Conservation (phyloP, 1,284 basidiomycete genomes). For the Athelia psychrophila region DNA sequence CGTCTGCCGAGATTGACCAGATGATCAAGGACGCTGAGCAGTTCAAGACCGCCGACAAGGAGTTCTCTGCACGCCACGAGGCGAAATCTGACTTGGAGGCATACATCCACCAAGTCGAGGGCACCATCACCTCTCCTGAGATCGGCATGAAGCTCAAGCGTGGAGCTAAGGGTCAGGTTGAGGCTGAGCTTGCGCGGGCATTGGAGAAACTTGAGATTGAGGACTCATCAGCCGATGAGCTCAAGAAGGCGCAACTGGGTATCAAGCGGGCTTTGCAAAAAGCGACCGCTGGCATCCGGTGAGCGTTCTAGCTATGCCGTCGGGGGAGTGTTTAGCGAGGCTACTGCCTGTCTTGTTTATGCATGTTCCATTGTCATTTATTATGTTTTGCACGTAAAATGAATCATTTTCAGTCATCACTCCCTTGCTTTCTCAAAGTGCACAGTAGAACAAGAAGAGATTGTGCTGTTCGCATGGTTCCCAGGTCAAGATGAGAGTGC, state of each 20-base stretch:
- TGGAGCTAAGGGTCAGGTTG: slow-evolving; percentile 89
- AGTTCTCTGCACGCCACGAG: slow-evolving; percentile 94
- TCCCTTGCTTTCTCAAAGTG: background rate
- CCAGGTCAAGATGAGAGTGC: slow-evolving; percentile 37
- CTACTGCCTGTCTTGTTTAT: background rate
- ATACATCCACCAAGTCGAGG: slow-evolving; percentile 93
- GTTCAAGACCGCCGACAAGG: slow-evolving; percentile 95
- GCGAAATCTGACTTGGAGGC: slow-evolving; percentile 96
- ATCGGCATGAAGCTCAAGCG: slow-evolving; percentile 97
- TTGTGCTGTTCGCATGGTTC: background rate
- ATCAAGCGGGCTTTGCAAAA: slow-evolving; percentile 97
- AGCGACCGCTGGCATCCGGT: slow-evolving; percentile 85
- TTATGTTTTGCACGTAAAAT: background rate
- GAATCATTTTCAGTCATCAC: too few species aligned
- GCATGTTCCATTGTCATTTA: background rate
- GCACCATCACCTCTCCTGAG: slow-evolving; percentile 91
- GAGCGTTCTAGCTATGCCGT: slow-evolving; percentile 22
- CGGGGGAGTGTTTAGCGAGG: background rate
- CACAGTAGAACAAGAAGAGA: background rate
- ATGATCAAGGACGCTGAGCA: slow-evolving; percentile 99
- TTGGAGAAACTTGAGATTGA: slow-evolving; percentile 97
- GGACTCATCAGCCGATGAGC: slow-evolving; percentile 87
- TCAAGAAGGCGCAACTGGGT: slow-evolving; percentile 89
- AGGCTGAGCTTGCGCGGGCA: slow-evolving; percentile 93
- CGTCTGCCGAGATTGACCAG: slow-evolving; percentile 92